A percentile compares a stretch with the other conserved stretches of the same genome.
These are phyloP conservation scores for Coniochaeta sp. DNA, from an alignment of 2,329 filamentous ascomycete species.

Conservation along the genomic window DNA sequence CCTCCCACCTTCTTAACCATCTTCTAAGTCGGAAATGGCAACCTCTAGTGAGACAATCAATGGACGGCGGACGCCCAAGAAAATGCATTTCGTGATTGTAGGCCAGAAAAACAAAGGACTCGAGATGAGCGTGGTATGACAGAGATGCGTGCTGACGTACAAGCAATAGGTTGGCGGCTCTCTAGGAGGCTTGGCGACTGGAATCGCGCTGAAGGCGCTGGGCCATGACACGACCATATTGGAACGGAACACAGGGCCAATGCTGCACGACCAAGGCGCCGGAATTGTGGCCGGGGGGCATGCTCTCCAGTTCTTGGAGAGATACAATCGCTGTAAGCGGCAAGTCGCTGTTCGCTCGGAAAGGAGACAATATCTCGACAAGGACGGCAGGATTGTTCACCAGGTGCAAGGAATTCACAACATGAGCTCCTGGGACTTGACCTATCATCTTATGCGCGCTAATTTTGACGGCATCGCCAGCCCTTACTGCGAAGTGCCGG, in stretches of 20 bases:
- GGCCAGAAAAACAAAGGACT: neutral
- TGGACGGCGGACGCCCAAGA: neutral
- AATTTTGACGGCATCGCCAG: slow-evolving; percentile 31
- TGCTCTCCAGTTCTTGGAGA: slow-evolving; percentile 30
- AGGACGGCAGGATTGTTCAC: slow-evolving; percentile 23
- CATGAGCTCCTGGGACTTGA: slow-evolving; percentile 41
- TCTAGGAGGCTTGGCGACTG: slow-evolving; percentile 29
- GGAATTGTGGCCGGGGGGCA: slow-evolving; percentile 38
- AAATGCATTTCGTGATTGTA: slow-evolving; percentile 10
- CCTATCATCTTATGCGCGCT: slow-evolving; percentile 35
- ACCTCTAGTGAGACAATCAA: neutral
- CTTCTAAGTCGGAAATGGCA: too few relatives aligned
- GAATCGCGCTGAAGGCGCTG: slow-evolving; percentile 29
- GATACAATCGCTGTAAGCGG: slow-evolving; percentile 29
- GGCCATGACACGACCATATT: slow-evolving; percentile 34
- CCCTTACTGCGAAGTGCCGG: slow-evolving; percentile 21
- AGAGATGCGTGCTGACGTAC: slow-evolving; percentile 1
- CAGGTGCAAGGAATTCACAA: slow-evolving; percentile 26
- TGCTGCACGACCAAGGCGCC: slow-evolving; percentile 40
- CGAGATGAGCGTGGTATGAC: neutral
- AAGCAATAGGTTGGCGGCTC: slow-evolving; percentile 31
- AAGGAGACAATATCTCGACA: slow-evolving; percentile 25
- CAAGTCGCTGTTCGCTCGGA: slow-evolving; percentile 21
- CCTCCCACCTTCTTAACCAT: too few relatives aligned
- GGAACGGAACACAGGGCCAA: slow-evolving; percentile 31